phyloP scores from a whole-genome alignment of 202 grass and related monocot species.

The Cymbopogon flexuosus region DNA sequence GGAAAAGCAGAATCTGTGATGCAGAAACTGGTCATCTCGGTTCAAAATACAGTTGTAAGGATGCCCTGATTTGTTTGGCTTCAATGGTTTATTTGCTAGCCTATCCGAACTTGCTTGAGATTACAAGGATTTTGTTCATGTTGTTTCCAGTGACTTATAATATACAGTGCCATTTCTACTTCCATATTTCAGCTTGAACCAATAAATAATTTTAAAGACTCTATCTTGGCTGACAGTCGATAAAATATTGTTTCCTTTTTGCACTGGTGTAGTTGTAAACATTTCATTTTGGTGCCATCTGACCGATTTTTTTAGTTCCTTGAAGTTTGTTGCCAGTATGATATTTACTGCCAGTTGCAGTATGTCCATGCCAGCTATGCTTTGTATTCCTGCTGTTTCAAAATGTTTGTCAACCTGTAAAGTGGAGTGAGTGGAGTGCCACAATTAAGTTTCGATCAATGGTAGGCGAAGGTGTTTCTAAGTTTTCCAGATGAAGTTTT shows the following conservation, averaged over 20 bases:
- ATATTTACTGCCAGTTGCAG: neutral
- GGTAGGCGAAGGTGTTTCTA: neutral
- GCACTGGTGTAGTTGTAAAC: neutral
- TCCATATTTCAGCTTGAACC: neutral
- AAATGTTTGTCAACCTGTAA: constrained; percentile 14
- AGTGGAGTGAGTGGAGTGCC: neutral
- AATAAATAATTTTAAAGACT: constrained; percentile 11
- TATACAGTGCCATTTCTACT: constrained; percentile 3
- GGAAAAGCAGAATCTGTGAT: constrained; percentile 56
- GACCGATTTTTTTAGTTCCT: neutral
- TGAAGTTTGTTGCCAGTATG: neutral
- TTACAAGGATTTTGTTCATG: neutral
- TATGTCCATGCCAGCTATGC: constrained; percentile 1
- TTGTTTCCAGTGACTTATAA: neutral
- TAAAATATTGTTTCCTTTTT: neutral
- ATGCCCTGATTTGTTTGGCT: constrained; percentile 9
- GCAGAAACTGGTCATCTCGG: constrained; percentile 60
- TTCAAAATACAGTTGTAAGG: constrained; percentile 80
- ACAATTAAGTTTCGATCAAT: constrained; percentile 2
- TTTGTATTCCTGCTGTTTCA: neutral
- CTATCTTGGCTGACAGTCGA: constrained; percentile 12
- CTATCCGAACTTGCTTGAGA: neutral
- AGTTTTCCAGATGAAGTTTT: neutral
- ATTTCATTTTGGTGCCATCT: neutral
- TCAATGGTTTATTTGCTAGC: neutral